Conservation (phyloP, 2,329 filamentous ascomycete species). For the Penicillium sp. region DNA sequence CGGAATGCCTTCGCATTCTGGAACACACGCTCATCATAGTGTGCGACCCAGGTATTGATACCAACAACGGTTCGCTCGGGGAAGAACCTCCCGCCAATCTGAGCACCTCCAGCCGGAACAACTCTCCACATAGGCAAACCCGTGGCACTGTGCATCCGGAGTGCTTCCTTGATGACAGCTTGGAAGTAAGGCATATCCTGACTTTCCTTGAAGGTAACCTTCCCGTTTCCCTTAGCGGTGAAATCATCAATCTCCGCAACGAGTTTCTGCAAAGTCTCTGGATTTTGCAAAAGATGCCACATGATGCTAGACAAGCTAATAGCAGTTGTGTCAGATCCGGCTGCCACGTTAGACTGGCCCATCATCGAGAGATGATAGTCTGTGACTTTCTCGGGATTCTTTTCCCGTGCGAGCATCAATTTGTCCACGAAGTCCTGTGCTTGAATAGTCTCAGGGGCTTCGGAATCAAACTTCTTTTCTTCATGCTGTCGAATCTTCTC, state of each 20-base stretch:
- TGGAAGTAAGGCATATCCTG: constrained; percentile 56
- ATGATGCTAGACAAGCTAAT: constrained; percentile 53
- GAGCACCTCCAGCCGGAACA: constrained; percentile 51
- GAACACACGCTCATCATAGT: constrained; percentile 52
- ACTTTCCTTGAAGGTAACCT: constrained; percentile 45
- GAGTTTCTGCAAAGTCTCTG: constrained; percentile 30
- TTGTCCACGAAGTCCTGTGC: constrained; percentile 50
- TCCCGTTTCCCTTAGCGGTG: constrained; percentile 29
- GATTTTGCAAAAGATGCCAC: constrained; percentile 50
- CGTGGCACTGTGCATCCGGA: constrained; percentile 56
- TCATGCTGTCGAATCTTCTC: constrained; percentile 28
- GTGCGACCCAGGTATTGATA: constrained; percentile 50
- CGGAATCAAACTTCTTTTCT: constrained; percentile 5
- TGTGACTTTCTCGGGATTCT: constrained; percentile 50
- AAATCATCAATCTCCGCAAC: constrained; percentile 40
- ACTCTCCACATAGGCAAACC: constrained; percentile 56
- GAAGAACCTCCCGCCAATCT: constrained; percentile 48
- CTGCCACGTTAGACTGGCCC: constrained; percentile 41
- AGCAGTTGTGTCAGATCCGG: constrained; percentile 52
- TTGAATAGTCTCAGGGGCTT: constrained; percentile 17
- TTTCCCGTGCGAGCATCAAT: constrained; percentile 45
- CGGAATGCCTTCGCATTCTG: constrained; percentile 47
- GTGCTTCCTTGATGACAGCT: constrained; percentile 57
- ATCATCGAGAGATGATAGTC: constrained; percentile 46
- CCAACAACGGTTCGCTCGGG: constrained; percentile 50